Evolutionary conservation across 2,329 filamentous ascomycete species (phyloP), one percentile per base, ranked within the genome.

Genomic region (Colletotrichum sansevieriae): DNA sequence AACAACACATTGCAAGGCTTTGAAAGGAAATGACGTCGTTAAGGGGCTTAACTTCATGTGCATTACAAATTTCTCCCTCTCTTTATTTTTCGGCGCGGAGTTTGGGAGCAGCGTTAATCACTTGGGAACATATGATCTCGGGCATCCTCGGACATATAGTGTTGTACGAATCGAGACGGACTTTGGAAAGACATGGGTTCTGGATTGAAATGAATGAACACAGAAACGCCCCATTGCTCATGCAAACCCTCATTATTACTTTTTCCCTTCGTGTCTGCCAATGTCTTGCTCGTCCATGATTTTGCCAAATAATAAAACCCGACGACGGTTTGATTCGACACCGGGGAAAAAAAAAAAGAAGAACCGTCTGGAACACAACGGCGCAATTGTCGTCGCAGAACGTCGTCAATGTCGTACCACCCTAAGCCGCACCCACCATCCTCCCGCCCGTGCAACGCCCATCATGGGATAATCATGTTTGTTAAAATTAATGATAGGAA

Each of bases 371-470:
- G 47, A 62, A 62, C 46, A 35, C 20, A 22, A 33, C 18, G 22
- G 3, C 22, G 37, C 52, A 35, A 9, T 22, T 20, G 12, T 18
- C 39, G 37, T 25, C 20, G 46, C 46, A 18, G 41, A 29, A 13
- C 47, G 47, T 13, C 59, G 59, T 62, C 47, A 62, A n/a, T 62
- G 59, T 62, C 59, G 59, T 44, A 62, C 59, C 59, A 62, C 59
- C 59, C 29, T 29, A 35, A 52, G 49, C 29, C 2, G 0, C 18
- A 33, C 57, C 44, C 43, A n/a, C 54, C 22, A 1, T 13, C 13
- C 54, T 44, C n/a, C 49, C 11, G 37, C 56, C 56, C 56, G 25
- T 39, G 29, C 54, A 57, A 41, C 43, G 56, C 56, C 56, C 29
- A 60, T 60, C 57, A 60, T 60, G 18, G 51, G 57, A 60, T 41